Conservation (phyloP, 2,329 filamentous ascomycete species). For the Didymella segeticola region DNA sequence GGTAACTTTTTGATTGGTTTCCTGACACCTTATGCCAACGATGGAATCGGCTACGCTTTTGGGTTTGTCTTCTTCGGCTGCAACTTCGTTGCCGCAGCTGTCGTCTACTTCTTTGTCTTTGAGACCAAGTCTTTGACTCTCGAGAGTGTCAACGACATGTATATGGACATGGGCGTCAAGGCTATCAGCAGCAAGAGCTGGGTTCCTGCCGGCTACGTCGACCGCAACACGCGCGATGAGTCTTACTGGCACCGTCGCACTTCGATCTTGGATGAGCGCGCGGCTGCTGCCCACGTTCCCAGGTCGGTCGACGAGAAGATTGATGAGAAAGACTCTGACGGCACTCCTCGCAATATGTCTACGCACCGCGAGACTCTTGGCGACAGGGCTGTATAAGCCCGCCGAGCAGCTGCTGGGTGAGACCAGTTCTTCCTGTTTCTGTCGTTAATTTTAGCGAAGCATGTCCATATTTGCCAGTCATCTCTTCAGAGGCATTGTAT, state of each 20-base stretch:
- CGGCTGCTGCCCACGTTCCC: slow-evolving; percentile 9
- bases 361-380: slow-evolving; percentile 31
- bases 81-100: slow-evolving; percentile 38
- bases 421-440: neutral
- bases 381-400: slow-evolving; percentile 16
- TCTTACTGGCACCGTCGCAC: slow-evolving; percentile 36
- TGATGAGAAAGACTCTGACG: slow-evolving; percentile 26
- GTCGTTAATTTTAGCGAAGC: neutral
- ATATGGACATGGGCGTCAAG: slow-evolving; percentile 37
- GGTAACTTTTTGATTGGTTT: slow-evolving; percentile 50
- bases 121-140: slow-evolving; percentile 44
- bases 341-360: slow-evolving; percentile 30
- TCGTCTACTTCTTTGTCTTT: slow-evolving; percentile 47
- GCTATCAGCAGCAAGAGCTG: slow-evolving; percentile 42
- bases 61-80: slow-evolving; percentile 48
- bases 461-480: neutral
- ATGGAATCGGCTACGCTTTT: slow-evolving; percentile 42
- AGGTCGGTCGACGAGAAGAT: slow-evolving; percentile 28
- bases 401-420: neutral
- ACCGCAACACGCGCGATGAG: slow-evolving; percentile 37
- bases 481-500: neutral
- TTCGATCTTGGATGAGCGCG: slow-evolving; percentile 25
- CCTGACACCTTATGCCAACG: slow-evolving; percentile 44
- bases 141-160: slow-evolving; percentile 47
- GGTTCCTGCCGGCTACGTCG: slow-evolving; percentile 42